phyloP scores from a whole-genome alignment of 192 early-diverging fungal genomes.

The Cladochytrium replicatum region DNA sequence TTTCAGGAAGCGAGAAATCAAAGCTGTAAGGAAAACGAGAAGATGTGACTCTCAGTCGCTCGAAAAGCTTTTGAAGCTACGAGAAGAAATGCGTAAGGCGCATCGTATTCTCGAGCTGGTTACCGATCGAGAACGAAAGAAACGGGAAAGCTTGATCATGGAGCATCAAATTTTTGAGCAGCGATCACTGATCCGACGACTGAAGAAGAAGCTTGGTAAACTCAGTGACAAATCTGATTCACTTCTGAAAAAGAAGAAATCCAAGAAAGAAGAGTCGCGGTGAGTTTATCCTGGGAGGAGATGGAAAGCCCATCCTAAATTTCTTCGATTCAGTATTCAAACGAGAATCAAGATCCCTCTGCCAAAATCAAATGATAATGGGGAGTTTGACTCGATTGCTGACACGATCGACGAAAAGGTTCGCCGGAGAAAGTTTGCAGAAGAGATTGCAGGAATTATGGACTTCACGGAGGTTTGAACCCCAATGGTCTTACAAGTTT shows the following conservation, averaged over 20 bases:
- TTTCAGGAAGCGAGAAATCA: conserved; percentile 91
- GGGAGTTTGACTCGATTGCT: conserved; percentile 27
- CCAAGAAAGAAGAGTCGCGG: conserved; percentile 29
- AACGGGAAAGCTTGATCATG: conserved; percentile 60
- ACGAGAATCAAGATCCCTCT: conserved; percentile 55
- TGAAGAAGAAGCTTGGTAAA: conserved; percentile 55
- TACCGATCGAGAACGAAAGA: conserved; percentile 60
- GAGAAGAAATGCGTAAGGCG: conserved; percentile 66
- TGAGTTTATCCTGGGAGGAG: conserved; percentile 30
- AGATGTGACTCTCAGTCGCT: conserved; percentile 75
- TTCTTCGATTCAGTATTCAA: neutral
- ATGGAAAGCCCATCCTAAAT: conserved; percentile 3
- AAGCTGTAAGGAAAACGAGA: conserved; percentile 69
- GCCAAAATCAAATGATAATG: too few species aligned
- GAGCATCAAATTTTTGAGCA: conserved; percentile 74
- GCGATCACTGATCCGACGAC: conserved; percentile 46
- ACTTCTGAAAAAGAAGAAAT: too few species aligned
- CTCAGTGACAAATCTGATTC: conserved; percentile 43
- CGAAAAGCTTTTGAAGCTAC: conserved; percentile 74
- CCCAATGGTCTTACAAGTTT: neutral
- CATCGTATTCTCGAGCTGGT: conserved; percentile 74
- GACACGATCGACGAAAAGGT: conserved; percentile 45
- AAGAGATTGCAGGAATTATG: conserved; percentile 47
- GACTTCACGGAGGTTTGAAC: conserved; percentile 60
- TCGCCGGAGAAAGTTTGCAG: conserved; percentile 40